Conservation (phyloP, 2,329 filamentous ascomycete species). For the Colletotrichum falcatum region DNA sequence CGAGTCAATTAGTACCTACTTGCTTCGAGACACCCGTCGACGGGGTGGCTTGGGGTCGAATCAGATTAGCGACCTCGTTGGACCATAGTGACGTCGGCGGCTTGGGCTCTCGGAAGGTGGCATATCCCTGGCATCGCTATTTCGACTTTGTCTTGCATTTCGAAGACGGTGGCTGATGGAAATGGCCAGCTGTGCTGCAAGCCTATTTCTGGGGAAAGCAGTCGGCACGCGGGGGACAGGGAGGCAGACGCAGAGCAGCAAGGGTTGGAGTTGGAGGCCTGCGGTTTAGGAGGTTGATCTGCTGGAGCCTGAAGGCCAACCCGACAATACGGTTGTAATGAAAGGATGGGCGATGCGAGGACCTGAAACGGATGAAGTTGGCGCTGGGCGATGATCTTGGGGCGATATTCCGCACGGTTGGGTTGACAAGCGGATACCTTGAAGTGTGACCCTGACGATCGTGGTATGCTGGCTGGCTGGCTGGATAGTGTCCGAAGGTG, state of each 20-base stretch:
- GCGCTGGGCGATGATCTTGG: conserved; percentile 27
- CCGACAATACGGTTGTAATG: conserved; percentile 25
- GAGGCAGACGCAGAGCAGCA: neutral
- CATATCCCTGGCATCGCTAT: conserved; percentile 8
- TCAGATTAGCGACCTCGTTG: conserved; percentile 15
- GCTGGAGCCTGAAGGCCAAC: conserved; percentile 2
- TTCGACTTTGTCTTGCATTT: conserved; percentile 23
- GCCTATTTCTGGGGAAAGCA: conserved; percentile 26
- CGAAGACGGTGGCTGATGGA: conserved; percentile 1
- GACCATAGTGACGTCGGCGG: conserved; percentile 36
- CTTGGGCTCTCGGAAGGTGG: conserved; percentile 28
- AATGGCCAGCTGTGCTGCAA: conserved; percentile 6
- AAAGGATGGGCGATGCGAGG: conserved; percentile 35
- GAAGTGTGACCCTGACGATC: conserved; percentile 33
- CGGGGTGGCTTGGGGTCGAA: conserved; percentile 29
- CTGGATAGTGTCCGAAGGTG: neutral
- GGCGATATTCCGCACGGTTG: conserved; percentile 15
- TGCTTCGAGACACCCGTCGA: conserved; percentile 8
- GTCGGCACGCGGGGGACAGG: conserved; percentile 7
- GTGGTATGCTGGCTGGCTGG: neutral
- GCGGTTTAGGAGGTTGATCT: conserved; percentile 9
- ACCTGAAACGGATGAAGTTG: conserved; percentile 27
- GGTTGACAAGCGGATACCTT: conserved; percentile 26
- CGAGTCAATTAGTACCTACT: conserved; percentile 31
- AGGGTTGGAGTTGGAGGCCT: neutral